Percentiles rank a stretch among this genome's conserved stretches.
These are phyloP conservation scores for Corymbia maculata DNA, from an alignment of 345 rosid species.

Conservation along the genomic window DNA sequence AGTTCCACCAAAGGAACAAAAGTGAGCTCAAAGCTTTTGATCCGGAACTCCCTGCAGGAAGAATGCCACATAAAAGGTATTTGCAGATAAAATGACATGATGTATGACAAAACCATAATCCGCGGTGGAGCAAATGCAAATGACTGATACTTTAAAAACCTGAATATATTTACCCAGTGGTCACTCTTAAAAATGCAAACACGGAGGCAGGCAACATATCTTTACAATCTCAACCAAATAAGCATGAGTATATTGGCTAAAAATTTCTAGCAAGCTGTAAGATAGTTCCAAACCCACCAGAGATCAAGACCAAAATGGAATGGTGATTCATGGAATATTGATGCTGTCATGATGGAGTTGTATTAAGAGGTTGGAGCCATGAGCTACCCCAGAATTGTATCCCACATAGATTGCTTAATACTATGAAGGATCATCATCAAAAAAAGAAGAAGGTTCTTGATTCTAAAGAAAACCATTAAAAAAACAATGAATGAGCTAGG, in stretches of 20 bases:
- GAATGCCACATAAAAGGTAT: neutral
- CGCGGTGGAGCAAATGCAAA: neutral
- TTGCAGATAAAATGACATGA: neutral
- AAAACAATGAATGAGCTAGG: too few relatives aligned
- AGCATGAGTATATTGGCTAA: neutral
- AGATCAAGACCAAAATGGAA: too few relatives aligned
- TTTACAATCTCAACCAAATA: neutral
- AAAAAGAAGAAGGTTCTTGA: too few relatives aligned
- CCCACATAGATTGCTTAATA: neutral
- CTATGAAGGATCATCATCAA: neutral
- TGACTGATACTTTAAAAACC: too few relatives aligned
- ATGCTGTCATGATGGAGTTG: neutral
- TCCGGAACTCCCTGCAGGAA: neutral
- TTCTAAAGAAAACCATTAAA: neutral
- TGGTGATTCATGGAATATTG: neutral
- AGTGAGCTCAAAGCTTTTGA: neutral
- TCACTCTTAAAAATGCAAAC: neutral
- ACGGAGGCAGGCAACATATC: neutral
- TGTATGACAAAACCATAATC: neutral
- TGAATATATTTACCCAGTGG: too few relatives aligned
- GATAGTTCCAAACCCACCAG: too few relatives aligned
- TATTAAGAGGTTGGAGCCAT: neutral
- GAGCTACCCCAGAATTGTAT: accelerated
- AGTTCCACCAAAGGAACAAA: neutral
- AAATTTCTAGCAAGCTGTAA: neutral